Evolutionary conservation across 306 rosid species (phyloP).

Genomic region (Pueraria montana): DNA sequence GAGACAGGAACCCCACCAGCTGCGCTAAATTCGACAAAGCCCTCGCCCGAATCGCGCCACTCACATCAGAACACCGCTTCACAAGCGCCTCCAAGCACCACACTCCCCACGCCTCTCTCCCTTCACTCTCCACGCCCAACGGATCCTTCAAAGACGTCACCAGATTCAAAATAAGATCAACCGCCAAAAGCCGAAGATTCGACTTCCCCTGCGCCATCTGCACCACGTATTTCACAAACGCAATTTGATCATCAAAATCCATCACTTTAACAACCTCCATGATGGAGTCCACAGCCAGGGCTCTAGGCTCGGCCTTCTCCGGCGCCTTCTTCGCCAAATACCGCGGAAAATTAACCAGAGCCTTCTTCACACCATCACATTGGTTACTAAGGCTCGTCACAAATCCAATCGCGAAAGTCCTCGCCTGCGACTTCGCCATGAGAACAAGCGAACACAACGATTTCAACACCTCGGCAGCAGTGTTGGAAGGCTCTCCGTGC

Average conservation of each 20-base stretch:
- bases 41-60: slow-evolving; percentile 74
- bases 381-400: slow-evolving; percentile 48
- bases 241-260: slow-evolving; percentile 68
- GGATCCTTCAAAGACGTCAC: slow-evolving; percentile 65
- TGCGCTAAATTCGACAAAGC: slow-evolving; percentile 82
- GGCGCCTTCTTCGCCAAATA: slow-evolving; percentile 81
- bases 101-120: slow-evolving; percentile 64
- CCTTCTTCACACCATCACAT: slow-evolving; percentile 69
- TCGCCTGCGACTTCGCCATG: slow-evolving; percentile 67
- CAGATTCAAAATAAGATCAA: slow-evolving; percentile 74
- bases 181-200: slow-evolving; percentile 78
- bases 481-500: slow-evolving; percentile 65
- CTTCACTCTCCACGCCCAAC: slow-evolving; percentile 63
- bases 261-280: slow-evolving; percentile 70
- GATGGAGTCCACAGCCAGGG: slow-evolving; percentile 82
- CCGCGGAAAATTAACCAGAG: slow-evolving; percentile 74
- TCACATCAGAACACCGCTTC: slow-evolving; percentile 79
- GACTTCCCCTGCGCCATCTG: slow-evolving; percentile 78
- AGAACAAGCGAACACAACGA: slow-evolving; percentile 65
- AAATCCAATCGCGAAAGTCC: slow-evolving; percentile 72
- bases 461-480: slow-evolving; percentile 81
- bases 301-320: slow-evolving; percentile 83
- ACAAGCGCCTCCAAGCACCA: slow-evolving; percentile 84
- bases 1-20: slow-evolving; percentile 67
- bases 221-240: slow-evolving; percentile 76